Percentiles rank a stretch among this genome's conserved stretches.
Evolutionary conservation across 148 eudicot species (phyloP).

Genomic region (Fagopyrum esculentum): DNA sequence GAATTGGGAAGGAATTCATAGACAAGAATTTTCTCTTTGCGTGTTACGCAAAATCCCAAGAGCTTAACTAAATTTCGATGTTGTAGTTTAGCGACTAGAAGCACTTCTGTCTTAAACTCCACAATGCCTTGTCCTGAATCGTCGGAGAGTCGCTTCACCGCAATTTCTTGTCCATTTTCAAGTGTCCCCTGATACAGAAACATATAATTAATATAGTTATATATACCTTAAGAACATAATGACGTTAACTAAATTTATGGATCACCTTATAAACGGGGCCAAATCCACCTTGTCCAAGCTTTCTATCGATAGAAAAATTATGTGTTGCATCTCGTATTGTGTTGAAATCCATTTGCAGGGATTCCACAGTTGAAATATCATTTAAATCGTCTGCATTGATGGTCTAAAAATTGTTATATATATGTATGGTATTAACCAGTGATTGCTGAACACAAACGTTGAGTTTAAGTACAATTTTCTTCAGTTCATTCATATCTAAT

Average conservation of each 20-base stretch:
- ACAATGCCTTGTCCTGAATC: constrained; percentile 15
- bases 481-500: too few relatives aligned
- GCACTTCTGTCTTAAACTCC: constrained; percentile 17
- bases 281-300: constrained; percentile 1
- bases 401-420: not conserved
- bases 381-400: not conserved
- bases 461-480: too few relatives aligned
- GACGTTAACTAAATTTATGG: not conserved
- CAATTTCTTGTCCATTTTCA: constrained; percentile 17
- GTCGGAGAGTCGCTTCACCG: constrained; percentile 20
- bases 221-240: too few relatives aligned
- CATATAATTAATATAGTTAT: too few relatives aligned
- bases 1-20: constrained; percentile 20
- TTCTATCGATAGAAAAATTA: not conserved
- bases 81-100: constrained; percentile 17
- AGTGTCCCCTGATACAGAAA: not conserved
- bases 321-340: not conserved
- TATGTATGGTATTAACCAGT: too few relatives aligned
- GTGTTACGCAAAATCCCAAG: constrained; percentile 13
- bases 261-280: not conserved
- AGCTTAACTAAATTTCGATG: constrained; percentile 21
- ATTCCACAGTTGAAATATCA: not conserved
- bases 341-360: not conserved
- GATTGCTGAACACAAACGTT: too few relatives aligned
- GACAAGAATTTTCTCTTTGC: constrained; percentile 20